Evolutionary conservation across 768 basidiomycete genomes (phyloP), one percentile per base, ranked within the genome.

Genomic region (Dentipellis sp.): DNA sequence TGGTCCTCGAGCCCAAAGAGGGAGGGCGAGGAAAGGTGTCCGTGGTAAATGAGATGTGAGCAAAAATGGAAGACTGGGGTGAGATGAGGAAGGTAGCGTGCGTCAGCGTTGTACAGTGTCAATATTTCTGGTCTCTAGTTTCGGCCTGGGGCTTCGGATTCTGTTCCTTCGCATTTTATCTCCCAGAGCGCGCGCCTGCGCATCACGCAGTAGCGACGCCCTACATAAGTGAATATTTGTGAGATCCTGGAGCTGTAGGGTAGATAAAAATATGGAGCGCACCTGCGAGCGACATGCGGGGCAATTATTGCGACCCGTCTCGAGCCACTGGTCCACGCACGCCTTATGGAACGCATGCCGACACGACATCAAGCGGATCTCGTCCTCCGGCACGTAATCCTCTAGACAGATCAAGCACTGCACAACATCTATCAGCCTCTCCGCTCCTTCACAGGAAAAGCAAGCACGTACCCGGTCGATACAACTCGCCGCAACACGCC

Each of bases 251-350:
- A 22, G 17, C 14, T 14, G 22, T 1, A 21, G 21, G 23, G 12
- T 11, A 1, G 38, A 17, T 8, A 23, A 22, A 37, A 40, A 16
- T 2, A 45, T 51, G 52, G 22, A 22, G 36, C 78, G 38, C 53
- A 86, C 87, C 75, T 79, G 85, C 36, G 83, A 77, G 51, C 94
- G 84, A 72, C 94, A 97, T 7, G 91, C 91, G 36, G 94, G 94
- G 68, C 94, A 97, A 57, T 91, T 91, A 64, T 97, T 97, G 56
- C 84, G 78, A 3, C 93, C 92, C 40, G 52, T 73, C 67, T 84
- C 79, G 36, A 95, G 74, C 91, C 94, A 95, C 58, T 77, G 83
- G 65, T 97, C 94, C 6, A 97, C 91, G 62, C 94, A 97, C 19
- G 68, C 72, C 64, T 83, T 83, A 66, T 97, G 94, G 78, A 94